phyloP scores from a whole-genome alignment of 441 rosid species.

The Isatis lusitanica region DNA sequence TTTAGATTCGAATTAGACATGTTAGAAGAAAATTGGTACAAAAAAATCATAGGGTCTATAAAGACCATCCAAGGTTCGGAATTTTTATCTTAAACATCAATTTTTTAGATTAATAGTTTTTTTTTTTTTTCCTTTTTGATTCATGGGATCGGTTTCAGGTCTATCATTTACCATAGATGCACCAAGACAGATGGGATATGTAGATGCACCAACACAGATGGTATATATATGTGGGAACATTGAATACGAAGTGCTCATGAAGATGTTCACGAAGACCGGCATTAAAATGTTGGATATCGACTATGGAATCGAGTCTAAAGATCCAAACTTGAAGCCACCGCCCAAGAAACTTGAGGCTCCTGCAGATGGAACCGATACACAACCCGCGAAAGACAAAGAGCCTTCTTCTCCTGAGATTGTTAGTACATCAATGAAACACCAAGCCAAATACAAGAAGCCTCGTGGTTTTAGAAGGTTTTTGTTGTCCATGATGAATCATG shows the following conservation, averaged over 20 bases:
- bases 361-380: background rate
- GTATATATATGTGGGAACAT: conserved; percentile 30
- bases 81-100: background rate
- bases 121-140: background rate
- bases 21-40: conserved; percentile 21
- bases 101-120: background rate
- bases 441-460: conserved; percentile 13
- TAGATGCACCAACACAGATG: background rate
- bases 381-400: conserved; percentile 3
- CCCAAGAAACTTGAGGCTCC: conserved; percentile 20
- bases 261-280: conserved; percentile 20
- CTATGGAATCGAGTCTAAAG: conserved; percentile 6
- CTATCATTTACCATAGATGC: conserved; percentile 30
- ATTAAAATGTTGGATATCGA: background rate
- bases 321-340: background rate
- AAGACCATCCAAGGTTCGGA: conserved; percentile 30
- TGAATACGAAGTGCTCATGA: conserved; percentile 27
- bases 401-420: conserved; percentile 1
- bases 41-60: conserved; percentile 20
- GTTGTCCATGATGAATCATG: background rate
- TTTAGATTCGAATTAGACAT: conserved; percentile 6
- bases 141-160: conserved; percentile 22
- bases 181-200: conserved; percentile 8
- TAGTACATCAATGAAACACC: background rate
- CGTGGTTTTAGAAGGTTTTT: conserved; percentile 11